These are phyloP conservation scores for Microcyclospora pomicola DNA, from an alignment of 2,329 filamentous ascomycete species.

Conservation along the genomic window DNA sequence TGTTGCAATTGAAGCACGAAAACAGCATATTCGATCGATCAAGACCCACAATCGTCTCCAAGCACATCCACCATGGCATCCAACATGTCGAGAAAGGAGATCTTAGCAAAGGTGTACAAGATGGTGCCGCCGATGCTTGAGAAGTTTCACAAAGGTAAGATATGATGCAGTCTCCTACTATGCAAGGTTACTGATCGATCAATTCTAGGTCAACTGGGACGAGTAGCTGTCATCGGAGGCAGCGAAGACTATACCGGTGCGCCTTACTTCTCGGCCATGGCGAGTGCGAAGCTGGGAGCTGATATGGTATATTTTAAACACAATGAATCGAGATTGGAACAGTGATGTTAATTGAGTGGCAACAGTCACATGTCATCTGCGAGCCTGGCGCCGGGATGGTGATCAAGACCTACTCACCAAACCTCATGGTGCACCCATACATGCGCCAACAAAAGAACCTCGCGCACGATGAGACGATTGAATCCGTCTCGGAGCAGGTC, in stretches of 20 bases:
- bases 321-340: neutral
- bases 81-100: conserved; percentile 48
- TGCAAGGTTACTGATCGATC: conserved; percentile 6
- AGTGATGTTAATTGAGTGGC: neutral
- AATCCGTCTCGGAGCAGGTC: conserved; percentile 53
- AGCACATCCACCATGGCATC: too few species aligned
- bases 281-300: conserved; percentile 76
- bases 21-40: too few species aligned
- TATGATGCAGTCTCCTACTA: neutral
- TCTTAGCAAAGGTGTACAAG: conserved; percentile 69
- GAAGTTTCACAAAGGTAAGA: conserved; percentile 81
- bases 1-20: too few species aligned
- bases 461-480: conserved; percentile 40
- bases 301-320: conserved; percentile 55
- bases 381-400: conserved; percentile 70
- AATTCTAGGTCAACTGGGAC: conserved; percentile 65
- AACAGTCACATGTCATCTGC: conserved; percentile 83
- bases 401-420: conserved; percentile 95
- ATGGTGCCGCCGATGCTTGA: conserved; percentile 92
- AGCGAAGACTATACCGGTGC: conserved; percentile 94
- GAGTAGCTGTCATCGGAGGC: conserved; percentile 86
- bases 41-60: too few species aligned
- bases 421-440: conserved; percentile 94
- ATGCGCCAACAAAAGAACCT: conserved; percentile 64
- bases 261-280: conserved; percentile 96